Evolutionary conservation across 345 rosid species (phyloP), one percentile per base, ranked within the genome.

Genomic region (Sonneratia caseolaris): DNA sequence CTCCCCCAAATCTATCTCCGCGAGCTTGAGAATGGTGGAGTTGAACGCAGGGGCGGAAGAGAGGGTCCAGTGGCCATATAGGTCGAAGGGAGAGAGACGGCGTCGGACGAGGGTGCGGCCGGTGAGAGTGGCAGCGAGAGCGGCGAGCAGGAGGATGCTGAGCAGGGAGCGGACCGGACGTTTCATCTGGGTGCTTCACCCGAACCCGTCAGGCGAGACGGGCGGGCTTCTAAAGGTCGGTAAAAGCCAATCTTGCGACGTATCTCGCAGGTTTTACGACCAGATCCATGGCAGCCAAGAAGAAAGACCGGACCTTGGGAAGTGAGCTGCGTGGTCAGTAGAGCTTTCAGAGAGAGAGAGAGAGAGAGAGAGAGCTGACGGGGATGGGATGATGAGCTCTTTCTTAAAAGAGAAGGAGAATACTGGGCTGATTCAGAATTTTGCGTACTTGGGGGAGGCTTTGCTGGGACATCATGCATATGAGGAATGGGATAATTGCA

Each of bases 101-200:
- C 80, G 81, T 22, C 81, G 84, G 74, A 79, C 82, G 68, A 76
- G 74, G 15, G 82, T 76, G 76, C 92, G 84, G 76, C 77, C 87
- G 72, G 79, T 82, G 64, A 91, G 86, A 6, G 87, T 82, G 27
- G 76, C 74, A 72, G 86, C 84, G 80, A 91, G 75, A 69, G 79
- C 79, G 1, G 81, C 69, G 78, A 93, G 86, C 42, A 91, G 67
- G 12, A 91, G 74, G 65, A 87, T 77, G 73, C 87, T 86, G 68
- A 84, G 77, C 68, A 89, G 75, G 47, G 94, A 90, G 45, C 92
- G 87, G 43, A 85, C 80, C 59, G 98, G 84, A 72, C 90, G 82
- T 80, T 93, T 93, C 91, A 91, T 93, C 70, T 76, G 71, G 11
- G 48, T 47, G 38, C 32, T 24, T 74, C 11, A 55, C 62, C 67